Conservation (phyloP, 1,284 basidiomycete genomes). For the Ceratobasidium sp. region DNA sequence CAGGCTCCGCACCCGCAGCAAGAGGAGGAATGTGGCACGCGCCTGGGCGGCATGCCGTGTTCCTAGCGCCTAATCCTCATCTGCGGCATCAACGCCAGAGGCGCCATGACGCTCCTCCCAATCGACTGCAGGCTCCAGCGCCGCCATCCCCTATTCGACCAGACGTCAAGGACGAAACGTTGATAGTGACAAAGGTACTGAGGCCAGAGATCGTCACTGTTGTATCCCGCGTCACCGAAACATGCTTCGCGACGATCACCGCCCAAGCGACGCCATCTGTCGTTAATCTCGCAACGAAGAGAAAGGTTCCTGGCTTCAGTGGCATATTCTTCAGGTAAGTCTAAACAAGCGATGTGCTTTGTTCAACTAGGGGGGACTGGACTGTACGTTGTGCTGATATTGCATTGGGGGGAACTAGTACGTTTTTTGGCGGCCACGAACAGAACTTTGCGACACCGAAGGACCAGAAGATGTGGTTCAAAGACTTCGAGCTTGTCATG, state of each 20-base stretch:
- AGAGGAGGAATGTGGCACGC: constrained; percentile 12
- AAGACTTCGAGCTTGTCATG: constrained; percentile 64
- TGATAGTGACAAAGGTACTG: constrained; percentile 10
- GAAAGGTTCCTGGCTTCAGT: constrained; percentile 61
- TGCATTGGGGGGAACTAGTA: constrained; percentile 57
- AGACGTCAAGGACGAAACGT: background rate
- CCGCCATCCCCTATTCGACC: constrained; percentile 9
- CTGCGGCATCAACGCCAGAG: background rate
- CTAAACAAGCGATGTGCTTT: background rate
- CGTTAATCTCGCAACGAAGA: constrained; percentile 11
- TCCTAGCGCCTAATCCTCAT: constrained; percentile 28
- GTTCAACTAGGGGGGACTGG: constrained; percentile 39
- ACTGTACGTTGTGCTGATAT: background rate
- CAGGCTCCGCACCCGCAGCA: background rate
- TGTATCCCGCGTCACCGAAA: constrained; percentile 17
- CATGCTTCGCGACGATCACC: background rate
- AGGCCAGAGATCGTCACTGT: constrained; percentile 1
- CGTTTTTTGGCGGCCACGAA: constrained; percentile 82
- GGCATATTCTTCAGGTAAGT: constrained; percentile 79
- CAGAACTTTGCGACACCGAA: constrained; percentile 69
- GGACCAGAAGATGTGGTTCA: constrained; percentile 80
- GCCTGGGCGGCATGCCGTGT: constrained; percentile 15
- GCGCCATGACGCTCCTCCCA: background rate
- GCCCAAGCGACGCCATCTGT: constrained; percentile 1
- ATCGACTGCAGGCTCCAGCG: background rate